phyloP scores from a whole-genome alignment of 371 early-diverging fungal genomes.

The Blakeslea trispora region DNA sequence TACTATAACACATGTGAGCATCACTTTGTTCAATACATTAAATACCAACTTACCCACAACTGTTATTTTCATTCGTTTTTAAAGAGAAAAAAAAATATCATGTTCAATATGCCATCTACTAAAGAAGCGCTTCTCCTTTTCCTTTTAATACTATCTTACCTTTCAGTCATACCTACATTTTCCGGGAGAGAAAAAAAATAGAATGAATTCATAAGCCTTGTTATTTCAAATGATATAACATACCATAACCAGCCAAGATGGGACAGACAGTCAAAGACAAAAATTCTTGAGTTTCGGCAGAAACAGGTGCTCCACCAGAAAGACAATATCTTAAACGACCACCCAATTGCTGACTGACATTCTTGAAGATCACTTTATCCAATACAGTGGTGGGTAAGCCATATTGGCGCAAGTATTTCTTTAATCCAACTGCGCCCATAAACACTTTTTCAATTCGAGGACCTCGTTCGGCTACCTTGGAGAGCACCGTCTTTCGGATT shows the following conservation, averaged over 20 bases:
- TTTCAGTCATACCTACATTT: conserved; percentile 1
- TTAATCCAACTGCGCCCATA: conserved; percentile 60
- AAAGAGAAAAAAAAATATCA: not conserved
- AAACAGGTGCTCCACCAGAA: conserved; percentile 85
- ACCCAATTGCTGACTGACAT: conserved; percentile 75
- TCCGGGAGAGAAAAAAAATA: not conserved
- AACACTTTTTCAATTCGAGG: conserved; percentile 58
- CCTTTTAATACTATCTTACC: no score
- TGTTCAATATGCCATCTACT: no score
- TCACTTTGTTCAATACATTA: not conserved
- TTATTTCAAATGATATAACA: no score
- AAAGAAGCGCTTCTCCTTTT: no score
- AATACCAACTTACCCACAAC: not conserved
- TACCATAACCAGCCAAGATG: conserved; percentile 80
- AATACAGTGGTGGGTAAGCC: conserved; percentile 61
- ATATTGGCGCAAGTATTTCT: conserved; percentile 54
- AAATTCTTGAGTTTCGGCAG: conserved; percentile 69
- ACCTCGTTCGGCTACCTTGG: conserved; percentile 50
- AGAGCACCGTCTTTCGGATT: conserved; percentile 64
- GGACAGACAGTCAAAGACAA: conserved; percentile 68
- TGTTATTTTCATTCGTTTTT: not conserved
- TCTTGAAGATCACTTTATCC: conserved; percentile 74
- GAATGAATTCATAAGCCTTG: conserved; percentile 1
- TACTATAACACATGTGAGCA: conserved; percentile 23
- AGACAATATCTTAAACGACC: conserved; percentile 74